Evolutionary conservation across 2,329 filamentous ascomycete genomes (phyloP), one percentile per base, ranked within the genome.

Genomic region (Aspergillus aculeatus): DNA sequence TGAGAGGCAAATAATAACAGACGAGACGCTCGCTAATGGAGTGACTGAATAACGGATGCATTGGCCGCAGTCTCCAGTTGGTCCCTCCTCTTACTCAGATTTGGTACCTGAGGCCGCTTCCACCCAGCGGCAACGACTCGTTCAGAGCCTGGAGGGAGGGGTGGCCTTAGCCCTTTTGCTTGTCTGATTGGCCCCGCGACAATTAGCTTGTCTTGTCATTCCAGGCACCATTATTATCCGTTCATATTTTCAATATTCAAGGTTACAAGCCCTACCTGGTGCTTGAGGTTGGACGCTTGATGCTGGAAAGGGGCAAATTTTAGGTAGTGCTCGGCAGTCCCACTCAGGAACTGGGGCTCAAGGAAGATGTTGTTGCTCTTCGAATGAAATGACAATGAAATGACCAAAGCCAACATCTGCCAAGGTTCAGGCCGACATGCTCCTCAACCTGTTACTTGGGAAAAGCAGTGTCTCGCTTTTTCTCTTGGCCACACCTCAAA

Each of bases 191-290:
- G 53, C 41, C 19, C 53, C 38, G 53, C 19, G 41, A 48, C 14
- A 55, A 16, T 55, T 55, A 55, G 53, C 23, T 47, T 29, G 53
- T 32, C 53, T 55, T 55, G 53, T 55, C 53, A 55, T 55, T 55
- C 31, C 53, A 55, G 53, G 53, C 53, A 55, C 47, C 53, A 48
- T 47, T 31, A 48, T 55, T 47, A 10, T 29, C 7, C 26, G 26
- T 29, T 7, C 6, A 9, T 29, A 9, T 29, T 29, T 29, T 29
- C 26, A 9, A 6, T 29, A 3, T 29, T 29, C 26, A 9, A 6
- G 7, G 9, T 29, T 29, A 9, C 26, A 29, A 29, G 7, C 32
- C 41, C 23, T 12, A 3, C 26, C 41, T 24, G 12, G 53, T 29
- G 9, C 21, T n/a, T 19, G 10, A 31, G 24, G 23, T 29, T 29